Evolutionary conservation across 2,329 filamentous ascomycete genomes (phyloP), one percentile per base, ranked within the genome.

Genomic region (Gremmenia infestans): DNA sequence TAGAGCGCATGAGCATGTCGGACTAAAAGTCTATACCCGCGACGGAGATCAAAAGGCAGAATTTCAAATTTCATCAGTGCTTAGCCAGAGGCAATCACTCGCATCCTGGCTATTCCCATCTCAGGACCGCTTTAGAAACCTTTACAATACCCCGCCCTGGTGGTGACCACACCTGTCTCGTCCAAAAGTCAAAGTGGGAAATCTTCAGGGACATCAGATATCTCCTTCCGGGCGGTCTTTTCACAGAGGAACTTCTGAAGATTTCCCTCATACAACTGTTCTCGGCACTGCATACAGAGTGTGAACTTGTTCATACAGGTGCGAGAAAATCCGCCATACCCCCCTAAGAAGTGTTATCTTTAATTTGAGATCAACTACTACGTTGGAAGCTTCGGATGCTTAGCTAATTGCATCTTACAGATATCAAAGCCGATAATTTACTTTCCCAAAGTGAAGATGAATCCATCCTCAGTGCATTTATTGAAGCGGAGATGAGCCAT

Each of bases 361-460:
- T 2, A 32, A 32, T 9, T 1, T 32, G 28, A 32, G 3, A 32
- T 32, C 28, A 32, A 32, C 9, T 4, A 9, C 3, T 32, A 8
- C 3, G 28, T 32, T 11, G 3, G 2, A 32, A 3, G 2, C 28
- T 37, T 48, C 28, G 1, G 45, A 23, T 19, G 28, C 46, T 36
- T 3, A 56, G 25, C 14, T 50, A 17, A 32, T 37, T 5, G 2
- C 35, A 17, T 42, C 17, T 43, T 51, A 46, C 45, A 73, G 71
- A 74, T 57, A 76, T 79, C 35, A 78, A 77, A 59, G 71, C 72
- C 1, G 72, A 76, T 52, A 78, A 79, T 50, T 74, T 79, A 42
- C 73, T 79, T 70, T 68, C 69, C 17, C 64, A 67, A 6, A 69
- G 72, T 35, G 48, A 49, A 0, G 68, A 74, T 58, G 63, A 72